Base-by-base conservation (phyloP, 2,329 filamentous ascomycete species). In the Colletotrichum sp. region DNA sequence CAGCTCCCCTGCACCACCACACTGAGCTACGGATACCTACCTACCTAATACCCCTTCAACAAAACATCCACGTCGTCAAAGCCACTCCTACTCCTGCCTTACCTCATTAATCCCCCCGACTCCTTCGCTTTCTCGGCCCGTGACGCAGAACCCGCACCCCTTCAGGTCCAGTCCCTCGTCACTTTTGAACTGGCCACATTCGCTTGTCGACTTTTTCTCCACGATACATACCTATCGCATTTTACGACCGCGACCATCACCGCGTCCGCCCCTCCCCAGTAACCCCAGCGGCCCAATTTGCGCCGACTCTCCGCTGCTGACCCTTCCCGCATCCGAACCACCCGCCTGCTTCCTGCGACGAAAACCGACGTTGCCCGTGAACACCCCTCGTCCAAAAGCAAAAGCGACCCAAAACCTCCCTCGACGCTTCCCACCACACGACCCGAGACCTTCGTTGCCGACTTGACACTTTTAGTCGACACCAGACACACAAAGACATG, bases 301-400 rank as follows among this genome's bases (percentile, higher is more conserved):
- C 74, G 74, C 74, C 74, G 70, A 68, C 48, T 58, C 70, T 75
- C 74, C 64, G 74, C 48, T 52, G 58, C 39, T 48, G 48, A 67
- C 25, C 58, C 66, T 69, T 52, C 25, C 71, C 71, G 55, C 74
- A 66, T 76, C 74, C 74, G 74, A 75, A 76, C 52, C 34, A 75
- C 60, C 74, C 71, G 74, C 66, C 55, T 32, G 60, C 16, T 16
- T 68, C 34, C 22, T 55, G 30, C 48, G 28, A 60, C 34, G 56
- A 48, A 60, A 67, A 32, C 32, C 65, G 65, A 67, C 65, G 13
- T 28, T 27, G 34, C 36, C 62, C 62, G 34, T 39, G 25, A 43
- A 52, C n/a, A 4, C 34, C 36, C 34, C 27, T 43, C 39, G 56
- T 32, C 67, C 22, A 62, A 32, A 27, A 36, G 10, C 25, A 62